These are phyloP conservation scores for Rhodofomes roseus DNA, from an alignment of 1,284 basidiomycete genomes.

Conservation along the genomic window DNA sequence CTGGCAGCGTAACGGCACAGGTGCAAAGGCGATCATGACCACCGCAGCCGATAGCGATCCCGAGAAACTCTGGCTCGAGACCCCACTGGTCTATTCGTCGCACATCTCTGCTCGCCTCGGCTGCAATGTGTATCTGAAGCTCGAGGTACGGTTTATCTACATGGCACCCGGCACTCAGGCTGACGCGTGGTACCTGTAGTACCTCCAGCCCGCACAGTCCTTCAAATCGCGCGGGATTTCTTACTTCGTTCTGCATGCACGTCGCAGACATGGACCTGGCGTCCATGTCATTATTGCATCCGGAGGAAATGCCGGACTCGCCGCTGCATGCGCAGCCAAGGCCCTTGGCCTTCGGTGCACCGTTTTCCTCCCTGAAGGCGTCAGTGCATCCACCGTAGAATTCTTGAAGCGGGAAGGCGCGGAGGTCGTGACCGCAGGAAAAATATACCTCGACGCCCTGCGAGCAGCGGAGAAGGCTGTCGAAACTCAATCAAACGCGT, in stretches of 20 bases:
- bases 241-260: slow-evolving; percentile 50
- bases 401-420: slow-evolving; percentile 51
- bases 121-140: slow-evolving; percentile 58
- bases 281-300: slow-evolving; percentile 68
- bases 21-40: slow-evolving; percentile 1
- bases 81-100: slow-evolving; percentile 57
- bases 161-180: not conserved
- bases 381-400: slow-evolving; percentile 42
- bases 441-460: slow-evolving; percentile 54
- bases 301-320: slow-evolving; percentile 71
- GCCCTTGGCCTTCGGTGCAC: slow-evolving; percentile 55
- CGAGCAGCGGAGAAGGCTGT: slow-evolving; percentile 43
- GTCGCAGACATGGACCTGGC: slow-evolving; percentile 43
- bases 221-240: slow-evolving; percentile 76
- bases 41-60: not conserved
- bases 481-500: slow-evolving; percentile 41
- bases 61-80: slow-evolving; percentile 48
- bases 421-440: slow-evolving; percentile 49
- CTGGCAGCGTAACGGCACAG: not conserved
- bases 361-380: slow-evolving; percentile 59
- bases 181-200: slow-evolving; percentile 29
- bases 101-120: slow-evolving; percentile 50
- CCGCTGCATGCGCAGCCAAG: slow-evolving; percentile 59
- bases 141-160: slow-evolving; percentile 45
- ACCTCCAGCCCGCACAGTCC: slow-evolving; percentile 66